Percentiles rank a stretch among this genome's conserved stretches.
Conservation (phyloP, 2,329 filamentous ascomycete genomes). For the Aspergillus tanneri region DNA sequence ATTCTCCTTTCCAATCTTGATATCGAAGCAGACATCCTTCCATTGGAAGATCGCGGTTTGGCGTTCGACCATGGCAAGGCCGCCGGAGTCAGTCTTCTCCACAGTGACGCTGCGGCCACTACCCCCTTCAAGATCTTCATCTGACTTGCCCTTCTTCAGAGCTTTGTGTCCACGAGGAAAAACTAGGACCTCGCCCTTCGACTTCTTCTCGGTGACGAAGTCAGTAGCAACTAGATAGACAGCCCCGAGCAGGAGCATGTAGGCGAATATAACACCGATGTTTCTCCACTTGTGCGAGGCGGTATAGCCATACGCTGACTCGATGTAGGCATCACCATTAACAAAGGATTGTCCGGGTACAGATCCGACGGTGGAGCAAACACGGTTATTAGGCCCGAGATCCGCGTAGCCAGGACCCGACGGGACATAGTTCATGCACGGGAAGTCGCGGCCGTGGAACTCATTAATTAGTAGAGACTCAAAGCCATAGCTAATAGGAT, state of each 20-base stretch:
- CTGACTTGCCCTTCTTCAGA: not conserved
- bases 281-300: constrained; percentile 64
- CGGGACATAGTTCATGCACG: constrained; percentile 47
- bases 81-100: not conserved
- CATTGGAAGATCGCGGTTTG: constrained; percentile 80
- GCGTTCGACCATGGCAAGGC: constrained; percentile 18
- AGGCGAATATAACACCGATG: constrained; percentile 64
- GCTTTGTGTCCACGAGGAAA: constrained; percentile 11
- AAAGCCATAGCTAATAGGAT: constrained; percentile 75
- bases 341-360: constrained; percentile 54
- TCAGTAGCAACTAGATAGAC: constrained; percentile 52
- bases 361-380: constrained; percentile 59
- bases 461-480: constrained; percentile 79
- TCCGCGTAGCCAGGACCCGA: constrained; percentile 30
- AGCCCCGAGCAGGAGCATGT: constrained; percentile 58
- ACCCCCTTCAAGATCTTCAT: not conserved
- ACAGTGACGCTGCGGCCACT: not conserved
- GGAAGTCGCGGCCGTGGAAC: constrained; percentile 63
- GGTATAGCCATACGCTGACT: constrained; percentile 55
- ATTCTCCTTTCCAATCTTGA: constrained; percentile 70
- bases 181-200: constrained; percentile 14
- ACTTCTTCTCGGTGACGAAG: constrained; percentile 45
- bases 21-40: constrained; percentile 75
- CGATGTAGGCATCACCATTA: constrained; percentile 59
- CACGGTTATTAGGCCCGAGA: constrained; percentile 34